These are phyloP conservation scores for Arthrobotrys entomopaga DNA, from an alignment of 2,329 filamentous ascomycete species.

Conservation along the genomic window DNA sequence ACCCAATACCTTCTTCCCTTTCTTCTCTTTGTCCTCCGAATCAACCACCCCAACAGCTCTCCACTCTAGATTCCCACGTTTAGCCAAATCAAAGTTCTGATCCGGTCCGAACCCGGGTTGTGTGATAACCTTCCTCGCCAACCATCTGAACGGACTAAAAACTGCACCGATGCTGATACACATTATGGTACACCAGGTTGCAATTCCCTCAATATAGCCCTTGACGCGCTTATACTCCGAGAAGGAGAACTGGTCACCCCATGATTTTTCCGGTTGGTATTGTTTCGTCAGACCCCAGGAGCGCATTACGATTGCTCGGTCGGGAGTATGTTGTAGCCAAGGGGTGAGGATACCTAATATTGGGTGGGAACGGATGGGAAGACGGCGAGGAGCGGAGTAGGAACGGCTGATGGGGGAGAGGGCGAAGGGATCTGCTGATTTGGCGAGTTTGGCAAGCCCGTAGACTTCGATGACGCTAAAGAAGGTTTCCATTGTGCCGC, in stretches of 20 bases:
- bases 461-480: slow-evolving; percentile 70
- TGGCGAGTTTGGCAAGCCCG: slow-evolving; percentile 65
- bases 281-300: slow-evolving; percentile 70
- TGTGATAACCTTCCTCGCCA: slow-evolving; percentile 54
- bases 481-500: slow-evolving; percentile 75
- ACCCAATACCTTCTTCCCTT: slow-evolving; percentile 56
- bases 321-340: slow-evolving; percentile 66
- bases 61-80: slow-evolving; percentile 44
- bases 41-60: slow-evolving; percentile 40
- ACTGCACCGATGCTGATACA: slow-evolving; percentile 63
- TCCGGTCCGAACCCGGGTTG: slow-evolving; percentile 57
- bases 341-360: slow-evolving; percentile 69
- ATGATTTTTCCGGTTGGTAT: slow-evolving; percentile 63
- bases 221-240: slow-evolving; percentile 67
- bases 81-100: slow-evolving; percentile 47
- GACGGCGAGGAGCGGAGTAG: slow-evolving; percentile 62
- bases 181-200: slow-evolving; percentile 66
- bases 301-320: slow-evolving; percentile 69
- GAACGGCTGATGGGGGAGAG: slow-evolving; percentile 67
- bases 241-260: slow-evolving; percentile 72
- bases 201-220: slow-evolving; percentile 67
- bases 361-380: slow-evolving; percentile 67
- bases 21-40: slow-evolving; percentile 26
- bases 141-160: slow-evolving; percentile 59
- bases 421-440: slow-evolving; percentile 67